These are phyloP conservation scores for Eutypa lata DNA, from an alignment of 2,329 filamentous ascomycete species.

Conservation along the genomic window DNA sequence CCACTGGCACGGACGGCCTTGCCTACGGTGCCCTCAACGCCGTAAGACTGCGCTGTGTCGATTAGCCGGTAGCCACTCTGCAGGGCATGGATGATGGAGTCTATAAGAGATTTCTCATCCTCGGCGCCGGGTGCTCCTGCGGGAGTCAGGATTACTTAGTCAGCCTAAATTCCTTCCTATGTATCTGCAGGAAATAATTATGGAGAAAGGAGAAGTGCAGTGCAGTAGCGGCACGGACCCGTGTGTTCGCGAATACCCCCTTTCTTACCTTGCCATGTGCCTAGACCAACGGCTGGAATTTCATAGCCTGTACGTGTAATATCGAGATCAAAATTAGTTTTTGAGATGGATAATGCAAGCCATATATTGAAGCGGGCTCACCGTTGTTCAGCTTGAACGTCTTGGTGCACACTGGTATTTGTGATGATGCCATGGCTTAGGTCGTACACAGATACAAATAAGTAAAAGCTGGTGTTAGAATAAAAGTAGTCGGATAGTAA, in stretches of 20 bases:
- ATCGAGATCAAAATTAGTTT: not conserved
- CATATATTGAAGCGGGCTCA: not conserved
- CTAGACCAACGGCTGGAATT: slow-evolving; percentile 20
- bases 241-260: not conserved
- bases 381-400: slow-evolving; percentile 15
- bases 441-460: too few species aligned
- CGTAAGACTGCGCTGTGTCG: slow-evolving; percentile 27
- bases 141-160: too few species aligned
- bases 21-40: slow-evolving; percentile 27
- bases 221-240: not conserved
- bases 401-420: slow-evolving; percentile 10
- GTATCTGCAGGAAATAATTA: too few species aligned
- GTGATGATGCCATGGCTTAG: not conserved
- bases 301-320: slow-evolving; percentile 1
- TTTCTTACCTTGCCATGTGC: slow-evolving; percentile 22
- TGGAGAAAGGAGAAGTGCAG: too few species aligned
- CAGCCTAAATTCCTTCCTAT: too few species aligned
- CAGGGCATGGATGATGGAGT: slow-evolving; percentile 14
- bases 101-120: slow-evolving; percentile 19
- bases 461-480: too few species aligned
- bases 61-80: slow-evolving; percentile 28
- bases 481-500: too few species aligned
- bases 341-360: too few species aligned
- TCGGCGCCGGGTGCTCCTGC: slow-evolving; percentile 4
- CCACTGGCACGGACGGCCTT: slow-evolving; percentile 29